Percentiles rank a stretch among this genome's conserved stretches.
Conservation (phyloP, 106 monocot genomes). For the Acanthochlamys bracteata region DNA sequence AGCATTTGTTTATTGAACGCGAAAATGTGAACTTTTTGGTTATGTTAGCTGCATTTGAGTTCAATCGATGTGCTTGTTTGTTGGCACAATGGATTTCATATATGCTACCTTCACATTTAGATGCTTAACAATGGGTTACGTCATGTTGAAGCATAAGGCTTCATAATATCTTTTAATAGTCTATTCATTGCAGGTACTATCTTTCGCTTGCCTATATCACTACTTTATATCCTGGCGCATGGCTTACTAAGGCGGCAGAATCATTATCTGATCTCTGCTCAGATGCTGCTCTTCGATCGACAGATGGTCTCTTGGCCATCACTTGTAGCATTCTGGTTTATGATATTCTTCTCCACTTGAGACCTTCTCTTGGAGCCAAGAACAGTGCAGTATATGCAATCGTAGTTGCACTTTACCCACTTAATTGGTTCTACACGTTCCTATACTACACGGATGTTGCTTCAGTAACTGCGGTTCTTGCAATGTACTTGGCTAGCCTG, state of each 20-base stretch:
- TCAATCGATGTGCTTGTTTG: too few relatives aligned
- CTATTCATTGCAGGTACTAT: constrained; percentile 60
- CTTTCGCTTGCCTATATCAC: constrained; percentile 68
- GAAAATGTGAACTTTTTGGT: too few relatives aligned
- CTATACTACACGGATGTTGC: constrained; percentile 94
- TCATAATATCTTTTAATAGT: not conserved
- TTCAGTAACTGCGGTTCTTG: constrained; percentile 75
- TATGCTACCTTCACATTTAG: too few relatives aligned
- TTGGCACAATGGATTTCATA: too few relatives aligned
- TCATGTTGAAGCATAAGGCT: not conserved
- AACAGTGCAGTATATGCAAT: constrained; percentile 49
- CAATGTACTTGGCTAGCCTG: constrained; percentile 70
- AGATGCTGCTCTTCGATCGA: constrained; percentile 59
- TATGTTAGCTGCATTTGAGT: too few relatives aligned
- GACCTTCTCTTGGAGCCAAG: constrained; percentile 41
- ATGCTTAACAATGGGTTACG: too few relatives aligned
- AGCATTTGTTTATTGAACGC: too few relatives aligned
- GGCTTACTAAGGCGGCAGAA: constrained; percentile 22
- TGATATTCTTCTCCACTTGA: constrained; percentile 56
- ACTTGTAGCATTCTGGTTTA: constrained; percentile 69
- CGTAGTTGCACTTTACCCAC: constrained; percentile 54
- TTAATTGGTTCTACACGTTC: constrained; percentile 97
- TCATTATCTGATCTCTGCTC: constrained; percentile 56
- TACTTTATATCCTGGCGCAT: constrained; percentile 69
- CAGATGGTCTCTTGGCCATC: constrained; percentile 60